Evolutionary conservation across 176 grass and related monocot genomes (phyloP), one percentile per base, ranked within the genome.

Genomic region (Themeda triandra): DNA sequence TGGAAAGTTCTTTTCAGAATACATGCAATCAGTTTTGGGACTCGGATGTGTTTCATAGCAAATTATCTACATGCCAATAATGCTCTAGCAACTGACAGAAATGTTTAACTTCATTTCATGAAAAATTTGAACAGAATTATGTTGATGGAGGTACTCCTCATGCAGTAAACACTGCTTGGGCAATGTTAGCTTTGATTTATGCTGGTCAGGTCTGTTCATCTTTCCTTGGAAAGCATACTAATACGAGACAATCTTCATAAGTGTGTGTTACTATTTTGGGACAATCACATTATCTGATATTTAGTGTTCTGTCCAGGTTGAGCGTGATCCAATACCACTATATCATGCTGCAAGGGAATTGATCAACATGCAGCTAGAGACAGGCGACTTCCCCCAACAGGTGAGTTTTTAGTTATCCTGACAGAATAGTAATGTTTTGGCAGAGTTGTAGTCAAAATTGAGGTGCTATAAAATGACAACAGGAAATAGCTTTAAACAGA

Each of bases 301-400:
- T 69, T 73, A 41, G 27, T 25, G 17, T 29, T 8, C 14, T 29
- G 12, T 1, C 12, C 1, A 88, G 87, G 75, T 69, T 75, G 75
- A 84, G 14, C 71, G 87, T 35, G 82, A 89, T 54, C 66, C 81
- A 51, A 35, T 39, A 18, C 75, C 87, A 23, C 30, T 89, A 44
- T 46, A 81, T 28, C 25, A 10, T 63, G 68, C 75, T 35, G 51
- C 87, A 21, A 89, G 65, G 40, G 23, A 80, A 23, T 33, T 89
- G 21, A 76, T 89, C 14, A 89, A 80, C 62, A 64, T 84, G 32
- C 80, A 82, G 66, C 30, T 73, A 40, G 80, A 82, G 21, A 72
- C 66, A 40, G 80, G 80, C 6, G 48, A 82, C 0, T 82, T 82
- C 33, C 80, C 80, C 1, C 80, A 82, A 15, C 80, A 82, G 37